Evolutionary conservation across 305 asterid genomes (phyloP), one percentile per base, ranked within the genome.

Genomic region (Andrographis paniculata): DNA sequence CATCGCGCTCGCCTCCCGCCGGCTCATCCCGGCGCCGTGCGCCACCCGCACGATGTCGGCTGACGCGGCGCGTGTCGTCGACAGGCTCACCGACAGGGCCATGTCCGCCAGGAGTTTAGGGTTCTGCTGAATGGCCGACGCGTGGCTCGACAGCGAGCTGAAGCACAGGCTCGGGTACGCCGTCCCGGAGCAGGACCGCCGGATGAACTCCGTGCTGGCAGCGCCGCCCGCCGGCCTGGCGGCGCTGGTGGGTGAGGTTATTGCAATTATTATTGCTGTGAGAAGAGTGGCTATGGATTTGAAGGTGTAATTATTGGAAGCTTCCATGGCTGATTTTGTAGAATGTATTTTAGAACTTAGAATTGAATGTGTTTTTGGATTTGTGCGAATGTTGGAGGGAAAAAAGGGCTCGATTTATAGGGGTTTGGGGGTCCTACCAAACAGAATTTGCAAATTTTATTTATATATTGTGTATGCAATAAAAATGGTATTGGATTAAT

Each of bases 111-210:
- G 60, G 55, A 76, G 71, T 51, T 68, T 70, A 0, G 79, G 78
- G 64, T 63, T 58, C 14, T 51, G 74, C n/a, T 72, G 71, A 55
- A 84, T 67, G 14, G 60, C 58, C 47, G 48, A 44, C 24, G 91
- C 78, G 33, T 66, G 82, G 63, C 48, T 40, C 5, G 70, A 67
- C 46, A 84, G 82, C 45, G 89, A 67, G 40, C 64, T 13, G 69
- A 48, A 78, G 73, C 95, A 84, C 1, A 84, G 91, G 0, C 19
- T 36, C 0, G 94, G 94, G 67, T 83, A 83, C 20, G 71, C 18
- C 17, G 94, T 79, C 17, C 74, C 21, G 9, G 70, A 64, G 68
- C 94, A 82, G 1, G 80, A 72, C 6, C 61, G 52, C 42, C 62
- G 64, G 60, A 82, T 70, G 64, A 63, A 82, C 20, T 58, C 63